Conservation (phyloP, 2,329 filamentous ascomycete species). For the Sphaerulina populicola region DNA sequence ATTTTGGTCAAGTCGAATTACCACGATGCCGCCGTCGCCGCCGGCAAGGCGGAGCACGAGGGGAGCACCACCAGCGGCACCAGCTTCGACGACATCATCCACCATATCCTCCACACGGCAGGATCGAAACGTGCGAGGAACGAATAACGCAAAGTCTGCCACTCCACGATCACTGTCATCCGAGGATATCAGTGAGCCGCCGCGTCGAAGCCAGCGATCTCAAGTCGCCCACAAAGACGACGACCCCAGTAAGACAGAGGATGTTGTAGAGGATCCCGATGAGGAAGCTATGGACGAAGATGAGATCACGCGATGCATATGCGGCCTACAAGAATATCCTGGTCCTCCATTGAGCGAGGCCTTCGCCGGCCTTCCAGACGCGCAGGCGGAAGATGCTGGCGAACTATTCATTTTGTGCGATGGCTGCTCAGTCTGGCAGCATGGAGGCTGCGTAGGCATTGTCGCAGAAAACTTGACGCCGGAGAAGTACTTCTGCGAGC, state of each 20-base stretch:
- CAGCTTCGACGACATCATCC: constrained; percentile 68
- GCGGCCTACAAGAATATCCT: constrained; percentile 89
- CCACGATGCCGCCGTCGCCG: constrained; percentile 23
- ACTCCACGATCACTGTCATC: constrained; percentile 66
- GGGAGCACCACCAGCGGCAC: constrained; percentile 47
- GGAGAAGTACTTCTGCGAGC: constrained; percentile 96
- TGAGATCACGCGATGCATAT: constrained; percentile 91
- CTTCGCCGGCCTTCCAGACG: constrained; percentile 39
- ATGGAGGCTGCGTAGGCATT: constrained; percentile 94
- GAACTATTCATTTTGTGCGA: constrained; percentile 98
- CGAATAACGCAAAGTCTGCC: constrained; percentile 67
- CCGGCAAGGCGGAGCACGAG: constrained; percentile 71
- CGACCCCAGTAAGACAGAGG: constrained; percentile 32
- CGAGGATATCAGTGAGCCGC: constrained; percentile 58
- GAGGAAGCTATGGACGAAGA: constrained; percentile 62
- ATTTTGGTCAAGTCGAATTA: neutral
- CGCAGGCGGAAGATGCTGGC: constrained; percentile 72
- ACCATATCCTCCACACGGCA: constrained; percentile 61
- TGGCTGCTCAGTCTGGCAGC: constrained; percentile 96
- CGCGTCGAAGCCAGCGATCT: constrained; percentile 69
- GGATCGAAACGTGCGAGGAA: constrained; percentile 62
- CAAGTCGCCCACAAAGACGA: constrained; percentile 57
- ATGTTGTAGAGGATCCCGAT: constrained; percentile 47
- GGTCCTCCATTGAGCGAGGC: constrained; percentile 58
- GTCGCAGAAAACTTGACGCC: constrained; percentile 88